A percentile compares a stretch with the other conserved stretches of the same genome.
phyloP scores from a whole-genome alignment of 179 eudicot species.

The Silene noctiflora region DNA sequence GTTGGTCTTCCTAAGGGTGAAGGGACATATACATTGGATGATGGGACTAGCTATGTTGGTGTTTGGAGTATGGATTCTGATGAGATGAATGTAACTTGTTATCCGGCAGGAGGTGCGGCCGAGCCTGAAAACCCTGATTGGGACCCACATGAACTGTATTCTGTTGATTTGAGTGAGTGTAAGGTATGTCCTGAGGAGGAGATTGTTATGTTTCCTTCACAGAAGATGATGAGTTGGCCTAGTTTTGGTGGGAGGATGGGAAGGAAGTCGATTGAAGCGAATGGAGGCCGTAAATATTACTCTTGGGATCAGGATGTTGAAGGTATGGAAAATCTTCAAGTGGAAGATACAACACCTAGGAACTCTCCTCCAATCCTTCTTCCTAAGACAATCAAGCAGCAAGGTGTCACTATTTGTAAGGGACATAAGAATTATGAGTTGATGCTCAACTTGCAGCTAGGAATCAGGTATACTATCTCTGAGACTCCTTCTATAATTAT shows the following conservation, averaged over 20 bases:
- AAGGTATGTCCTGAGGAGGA: constrained; percentile 41
- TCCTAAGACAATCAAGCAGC: constrained; percentile 45
- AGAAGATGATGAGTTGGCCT: constrained; percentile 54
- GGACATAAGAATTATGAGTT: constrained; percentile 81
- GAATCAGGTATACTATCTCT: constrained; percentile 56
- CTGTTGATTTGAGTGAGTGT: constrained; percentile 47
- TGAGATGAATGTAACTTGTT: constrained; percentile 65
- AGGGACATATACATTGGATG: constrained; percentile 59
- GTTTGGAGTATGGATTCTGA: constrained; percentile 61
- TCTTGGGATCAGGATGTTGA: constrained; percentile 32
- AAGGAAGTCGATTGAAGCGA: constrained; percentile 48
- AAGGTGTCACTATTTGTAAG: constrained; percentile 63
- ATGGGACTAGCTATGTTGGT: constrained; percentile 84
- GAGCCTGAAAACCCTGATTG: constrained; percentile 44
- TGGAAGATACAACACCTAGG: constrained; percentile 27
- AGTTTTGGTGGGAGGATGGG: constrained; percentile 30
- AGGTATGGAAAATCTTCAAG: constrained; percentile 28
- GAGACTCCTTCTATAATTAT: neutral
- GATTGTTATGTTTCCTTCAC: constrained; percentile 55
- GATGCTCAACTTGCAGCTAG: constrained; percentile 87
- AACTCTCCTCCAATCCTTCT: constrained; percentile 32
- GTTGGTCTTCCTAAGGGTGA: constrained; percentile 73
- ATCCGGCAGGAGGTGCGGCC: constrained; percentile 36
- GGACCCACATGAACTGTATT: constrained; percentile 64
- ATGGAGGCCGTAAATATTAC: constrained; percentile 30